phyloP scores from a whole-genome alignment of 2,329 filamentous ascomycete genomes.

The Pseudovirgaria hyperparasitica region DNA sequence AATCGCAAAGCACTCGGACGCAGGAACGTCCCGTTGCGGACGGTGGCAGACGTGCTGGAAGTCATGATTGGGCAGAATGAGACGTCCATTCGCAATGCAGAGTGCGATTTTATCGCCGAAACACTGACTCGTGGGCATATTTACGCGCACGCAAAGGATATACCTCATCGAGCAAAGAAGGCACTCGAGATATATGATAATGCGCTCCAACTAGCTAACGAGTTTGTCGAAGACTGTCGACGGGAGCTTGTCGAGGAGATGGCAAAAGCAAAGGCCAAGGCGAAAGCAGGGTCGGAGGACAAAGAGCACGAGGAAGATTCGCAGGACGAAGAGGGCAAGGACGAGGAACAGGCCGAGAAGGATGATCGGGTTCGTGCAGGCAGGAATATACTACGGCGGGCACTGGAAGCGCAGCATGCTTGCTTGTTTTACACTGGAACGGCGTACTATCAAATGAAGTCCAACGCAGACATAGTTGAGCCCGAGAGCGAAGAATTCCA shows the following conservation, averaged over 20 bases:
- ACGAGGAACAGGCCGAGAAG: conserved; percentile 22
- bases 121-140: conserved; percentile 64
- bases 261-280: conserved; percentile 15
- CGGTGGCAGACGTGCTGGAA: conserved; percentile 74
- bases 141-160: conserved; percentile 56
- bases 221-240: conserved; percentile 51
- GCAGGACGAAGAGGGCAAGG: conserved; percentile 24
- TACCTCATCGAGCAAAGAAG: conserved; percentile 40
- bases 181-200: conserved; percentile 59
- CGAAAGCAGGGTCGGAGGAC: conserved; percentile 13
- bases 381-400: conserved; percentile 54
- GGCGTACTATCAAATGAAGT: conserved; percentile 71
- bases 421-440: conserved; percentile 78
- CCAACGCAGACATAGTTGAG: conserved; percentile 48
- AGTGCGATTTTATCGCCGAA: conserved; percentile 51
- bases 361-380: conserved; percentile 40
- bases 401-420: conserved; percentile 69
- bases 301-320: conserved; percentile 17
- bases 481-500: conserved; percentile 56
- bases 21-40: conserved; percentile 56
- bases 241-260: conserved; percentile 44
- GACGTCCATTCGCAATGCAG: conserved; percentile 49
- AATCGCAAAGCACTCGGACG: conserved; percentile 51
- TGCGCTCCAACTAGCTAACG: conserved; percentile 26
- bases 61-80: conserved; percentile 87